phyloP scores from a whole-genome alignment of 768 basidiomycete species.

The Naematelia aurantialba region DNA sequence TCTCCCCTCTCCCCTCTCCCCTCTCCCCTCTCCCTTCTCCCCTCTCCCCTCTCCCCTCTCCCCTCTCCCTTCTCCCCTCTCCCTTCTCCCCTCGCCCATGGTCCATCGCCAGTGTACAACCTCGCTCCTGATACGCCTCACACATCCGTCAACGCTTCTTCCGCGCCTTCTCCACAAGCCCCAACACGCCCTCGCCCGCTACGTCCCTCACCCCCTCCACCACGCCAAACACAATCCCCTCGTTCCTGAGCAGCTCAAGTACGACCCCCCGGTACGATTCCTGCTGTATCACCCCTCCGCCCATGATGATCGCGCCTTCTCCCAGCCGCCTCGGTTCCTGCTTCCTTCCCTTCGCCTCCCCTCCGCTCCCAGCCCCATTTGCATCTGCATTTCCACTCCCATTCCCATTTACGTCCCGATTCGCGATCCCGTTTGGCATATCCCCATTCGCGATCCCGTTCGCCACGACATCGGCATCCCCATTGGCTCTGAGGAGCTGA shows the following conservation, averaged over 20 bases:
- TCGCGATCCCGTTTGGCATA: too few relatives aligned
- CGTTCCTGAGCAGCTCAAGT: slow-evolving; percentile 11
- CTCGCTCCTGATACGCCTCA: too few relatives aligned
- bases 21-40: too few relatives aligned
- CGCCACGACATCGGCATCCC: neutral
- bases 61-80: too few relatives aligned
- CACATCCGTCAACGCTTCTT: neutral
- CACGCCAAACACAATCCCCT: slow-evolving; percentile 21
- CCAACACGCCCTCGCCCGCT: slow-evolving; percentile 25
- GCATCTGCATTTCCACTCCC: too few relatives aligned
- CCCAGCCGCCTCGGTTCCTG: neutral
- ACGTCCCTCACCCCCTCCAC: slow-evolving; percentile 23
- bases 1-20: too few relatives aligned
- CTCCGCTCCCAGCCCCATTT: neutral
- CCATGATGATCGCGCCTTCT: slow-evolving; percentile 27
- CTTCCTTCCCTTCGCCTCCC: neutral
- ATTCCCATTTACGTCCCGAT: too few relatives aligned
- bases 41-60: too few relatives aligned
- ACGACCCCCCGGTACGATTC: slow-evolving; percentile 19
- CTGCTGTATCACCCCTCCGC: slow-evolving; percentile 31
- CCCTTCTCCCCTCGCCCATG: too few relatives aligned
- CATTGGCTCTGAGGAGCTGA: neutral
- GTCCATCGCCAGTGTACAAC: too few relatives aligned
- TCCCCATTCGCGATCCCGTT: too few relatives aligned
- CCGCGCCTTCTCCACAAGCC: slow-evolving; percentile 18